Percentiles rank a stretch among this genome's conserved stretches.
These are phyloP conservation scores for Bipolaris gigantea DNA, from an alignment of 2,329 filamentous ascomycete species.

Conservation along the genomic window DNA sequence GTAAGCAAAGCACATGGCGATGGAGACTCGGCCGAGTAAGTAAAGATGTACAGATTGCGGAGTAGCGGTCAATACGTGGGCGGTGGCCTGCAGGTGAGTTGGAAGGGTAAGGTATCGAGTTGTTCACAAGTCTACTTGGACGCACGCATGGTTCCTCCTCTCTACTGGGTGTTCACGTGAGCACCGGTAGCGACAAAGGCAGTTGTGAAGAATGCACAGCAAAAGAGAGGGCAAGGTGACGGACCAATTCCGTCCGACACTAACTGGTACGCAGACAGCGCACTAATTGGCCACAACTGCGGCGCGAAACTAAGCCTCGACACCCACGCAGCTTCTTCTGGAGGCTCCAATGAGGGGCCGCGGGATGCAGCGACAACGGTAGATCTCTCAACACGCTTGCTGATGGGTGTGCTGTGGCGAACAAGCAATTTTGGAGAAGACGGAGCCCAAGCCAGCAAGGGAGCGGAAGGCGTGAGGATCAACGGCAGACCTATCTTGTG, in stretches of 20 bases:
- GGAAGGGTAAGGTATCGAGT: not conserved
- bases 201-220: not conserved
- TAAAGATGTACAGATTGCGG: not conserved
- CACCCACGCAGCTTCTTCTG: not conserved
- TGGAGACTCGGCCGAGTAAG: not conserved
- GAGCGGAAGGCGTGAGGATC: constrained; percentile 2
- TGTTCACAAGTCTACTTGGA: not conserved
- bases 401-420: not conserved
- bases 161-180: not conserved
- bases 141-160: not conserved
- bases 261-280: not conserved
- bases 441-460: constrained; percentile 7
- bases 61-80: not conserved
- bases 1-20: not conserved
- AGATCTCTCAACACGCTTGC: not conserved
- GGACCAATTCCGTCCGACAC: not conserved
- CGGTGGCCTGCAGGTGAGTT: not conserved
- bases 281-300: not conserved
- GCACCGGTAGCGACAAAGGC: not conserved
- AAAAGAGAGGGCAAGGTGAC: not conserved
- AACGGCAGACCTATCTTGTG: constrained; percentile 13
- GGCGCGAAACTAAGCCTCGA: not conserved
- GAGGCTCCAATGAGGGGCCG: not conserved
- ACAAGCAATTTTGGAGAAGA: not conserved
- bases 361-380: not conserved